Conservation (phyloP, 1,139 yeast genomes). For the Yamadazyma jaroonii region DNA sequence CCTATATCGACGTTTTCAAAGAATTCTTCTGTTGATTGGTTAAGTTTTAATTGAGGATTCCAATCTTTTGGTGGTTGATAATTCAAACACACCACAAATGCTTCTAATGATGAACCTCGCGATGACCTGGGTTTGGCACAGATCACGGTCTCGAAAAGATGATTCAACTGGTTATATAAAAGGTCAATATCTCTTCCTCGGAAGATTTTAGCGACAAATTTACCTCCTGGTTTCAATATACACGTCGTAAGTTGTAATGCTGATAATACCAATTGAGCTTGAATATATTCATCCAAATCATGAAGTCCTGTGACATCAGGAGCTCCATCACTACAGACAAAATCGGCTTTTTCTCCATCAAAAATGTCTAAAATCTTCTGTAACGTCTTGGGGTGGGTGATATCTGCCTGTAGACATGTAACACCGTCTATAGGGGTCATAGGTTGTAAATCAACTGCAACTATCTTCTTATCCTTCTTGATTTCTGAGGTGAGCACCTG, state of each 20-base stretch:
- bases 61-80: slow-evolving; percentile 80
- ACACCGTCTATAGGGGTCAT: slow-evolving; percentile 94
- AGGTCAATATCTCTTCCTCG: slow-evolving; percentile 94
- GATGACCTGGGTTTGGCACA: slow-evolving; percentile 97
- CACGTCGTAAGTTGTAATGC: slow-evolving; percentile 92
- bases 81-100: slow-evolving; percentile 88
- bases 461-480: slow-evolving; percentile 59
- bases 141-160: slow-evolving; percentile 76
- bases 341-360: slow-evolving; percentile 91
- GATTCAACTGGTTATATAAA: slow-evolving; percentile 83
- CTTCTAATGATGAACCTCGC: slow-evolving; percentile 89
- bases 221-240: slow-evolving; percentile 81
- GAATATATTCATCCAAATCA: slow-evolving; percentile 94
- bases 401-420: slow-evolving; percentile 89
- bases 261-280: slow-evolving; percentile 86
- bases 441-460: slow-evolving; percentile 94
- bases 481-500: slow-evolving; percentile 84
- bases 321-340: slow-evolving; percentile 96
- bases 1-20: slow-evolving; percentile 67
- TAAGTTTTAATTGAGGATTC: slow-evolving; percentile 62
- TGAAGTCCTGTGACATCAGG: slow-evolving; percentile 98
- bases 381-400: slow-evolving; percentile 90
- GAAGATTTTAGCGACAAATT: slow-evolving; percentile 93
- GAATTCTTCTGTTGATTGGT: slow-evolving; percentile 74
- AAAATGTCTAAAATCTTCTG: slow-evolving; percentile 71